Percentiles rank a stretch among this genome's conserved stretches.
These are phyloP conservation scores for Coniophora puteana DNA, from an alignment of 1,284 basidiomycete species.

Conservation along the genomic window DNA sequence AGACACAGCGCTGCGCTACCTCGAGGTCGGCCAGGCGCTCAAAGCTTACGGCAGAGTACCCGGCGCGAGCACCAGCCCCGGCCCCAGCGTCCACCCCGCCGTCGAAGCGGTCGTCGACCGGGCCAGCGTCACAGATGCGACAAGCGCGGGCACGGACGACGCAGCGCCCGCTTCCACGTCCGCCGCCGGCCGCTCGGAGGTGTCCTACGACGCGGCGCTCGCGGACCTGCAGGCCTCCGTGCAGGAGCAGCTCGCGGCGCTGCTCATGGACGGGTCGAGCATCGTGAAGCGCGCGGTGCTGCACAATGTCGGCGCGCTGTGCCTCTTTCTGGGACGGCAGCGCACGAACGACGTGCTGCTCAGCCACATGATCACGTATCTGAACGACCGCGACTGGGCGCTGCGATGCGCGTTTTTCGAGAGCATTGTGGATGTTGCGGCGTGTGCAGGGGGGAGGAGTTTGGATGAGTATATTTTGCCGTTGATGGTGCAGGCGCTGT, in stretches of 20 bases:
- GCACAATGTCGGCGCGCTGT: constrained; percentile 83
- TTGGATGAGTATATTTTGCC: constrained; percentile 90
- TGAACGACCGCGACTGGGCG: constrained; percentile 95
- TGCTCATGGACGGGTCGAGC: constrained; percentile 73
- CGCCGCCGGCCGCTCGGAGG: constrained; percentile 41
- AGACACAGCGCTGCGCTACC: constrained; percentile 78
- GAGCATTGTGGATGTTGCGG: constrained; percentile 92
- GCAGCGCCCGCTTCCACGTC: no score
- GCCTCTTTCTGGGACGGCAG: constrained; percentile 89
- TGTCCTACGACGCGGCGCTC: constrained; percentile 85
- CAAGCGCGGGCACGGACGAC: no score
- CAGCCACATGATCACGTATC: constrained; percentile 97
- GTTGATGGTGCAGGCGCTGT: constrained; percentile 89
- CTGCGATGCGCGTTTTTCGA: constrained; percentile 92
- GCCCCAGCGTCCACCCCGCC: no score
- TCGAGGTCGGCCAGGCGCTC: constrained; percentile 91
- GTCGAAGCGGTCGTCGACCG: no score
- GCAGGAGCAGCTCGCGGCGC: constrained; percentile 82
- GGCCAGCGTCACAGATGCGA: no score
- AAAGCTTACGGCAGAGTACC: constrained; percentile 71
- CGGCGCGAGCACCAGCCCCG: constrained; percentile 13
- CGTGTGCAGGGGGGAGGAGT: constrained; percentile 84
- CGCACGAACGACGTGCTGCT: constrained; percentile 94
- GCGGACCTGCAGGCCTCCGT: constrained; percentile 84
- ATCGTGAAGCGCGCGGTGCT: constrained; percentile 75